Conservation (phyloP, 2,329 filamentous ascomycete genomes). For the Fusarium sp. region DNA sequence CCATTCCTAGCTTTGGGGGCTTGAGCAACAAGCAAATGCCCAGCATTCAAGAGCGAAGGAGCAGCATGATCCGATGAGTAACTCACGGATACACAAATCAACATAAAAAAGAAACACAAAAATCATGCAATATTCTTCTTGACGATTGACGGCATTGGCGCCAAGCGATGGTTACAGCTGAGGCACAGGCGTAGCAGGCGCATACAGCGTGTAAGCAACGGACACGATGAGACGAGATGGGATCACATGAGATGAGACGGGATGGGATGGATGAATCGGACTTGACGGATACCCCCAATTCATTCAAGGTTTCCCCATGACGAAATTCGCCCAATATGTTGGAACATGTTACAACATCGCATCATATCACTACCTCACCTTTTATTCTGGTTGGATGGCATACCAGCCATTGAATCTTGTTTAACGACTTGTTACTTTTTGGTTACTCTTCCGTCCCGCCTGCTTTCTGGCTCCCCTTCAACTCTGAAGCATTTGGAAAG, state of each 20-base stretch:
- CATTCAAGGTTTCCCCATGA: conserved; percentile 28
- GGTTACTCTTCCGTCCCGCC: conserved; percentile 26
- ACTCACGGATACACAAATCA: conserved; percentile 16
- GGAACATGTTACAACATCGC: conserved; percentile 17
- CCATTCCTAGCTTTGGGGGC: conserved; percentile 65
- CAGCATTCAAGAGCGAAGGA: conserved; percentile 55
- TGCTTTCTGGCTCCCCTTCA: conserved; percentile 4
- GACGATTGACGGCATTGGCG: conserved; percentile 43
- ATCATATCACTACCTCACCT: conserved; percentile 16
- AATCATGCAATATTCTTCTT: conserved; percentile 26
- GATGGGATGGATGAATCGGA: conserved; percentile 35
- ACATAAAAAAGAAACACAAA: conserved; percentile 27
- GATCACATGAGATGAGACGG: conserved; percentile 35
- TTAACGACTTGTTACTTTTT: conserved; percentile 36
- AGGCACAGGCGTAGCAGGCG: conserved; percentile 35
- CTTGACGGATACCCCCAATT: conserved; percentile 40
- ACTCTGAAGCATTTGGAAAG: background rate
- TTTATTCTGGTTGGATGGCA: conserved; percentile 15
- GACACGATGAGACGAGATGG: conserved; percentile 34
- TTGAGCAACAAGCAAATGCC: conserved; percentile 51
- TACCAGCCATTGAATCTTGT: conserved; percentile 13
- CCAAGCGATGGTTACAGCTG: conserved; percentile 22
- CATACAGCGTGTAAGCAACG: conserved; percentile 34
- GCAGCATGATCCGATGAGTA: conserved; percentile 53
- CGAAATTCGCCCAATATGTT: conserved; percentile 22